Evolutionary conservation across 2,329 filamentous ascomycete species (phyloP), one percentile per base, ranked within the genome.

Genomic region (Helminthosporium solani): DNA sequence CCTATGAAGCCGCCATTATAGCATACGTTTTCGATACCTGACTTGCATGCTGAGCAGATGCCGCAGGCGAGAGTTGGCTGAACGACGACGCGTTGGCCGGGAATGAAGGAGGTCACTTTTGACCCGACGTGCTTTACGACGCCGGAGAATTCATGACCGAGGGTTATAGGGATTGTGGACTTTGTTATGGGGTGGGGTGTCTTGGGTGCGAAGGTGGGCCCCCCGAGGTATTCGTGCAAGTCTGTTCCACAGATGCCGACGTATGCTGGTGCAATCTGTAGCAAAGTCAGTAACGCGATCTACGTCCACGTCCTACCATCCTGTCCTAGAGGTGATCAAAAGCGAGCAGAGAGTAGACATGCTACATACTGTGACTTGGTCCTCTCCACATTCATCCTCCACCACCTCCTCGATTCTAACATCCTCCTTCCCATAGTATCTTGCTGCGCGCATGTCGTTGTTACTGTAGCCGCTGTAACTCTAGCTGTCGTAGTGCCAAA

Each of bases 121-220:
- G 70, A 57, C 0, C 83, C 83, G n/a, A 86, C 68, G 53, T 84
- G 80, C 9, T 76, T 73, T 25, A 87, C 71, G 2, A 76, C 75
- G 9, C 83, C 84, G 3, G 76, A 79, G 64, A 86, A 83, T 59
- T 87, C 84, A 58, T 87, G 84, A 20, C 84, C 84, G 8, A 86
- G 71, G 0, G 76, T 82, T 8, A 85, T 73, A 3, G 83, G 84
- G 28, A 81, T 73, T 1, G 70, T 73, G 46, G 80, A 79, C 25
- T 75, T 71, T 0, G 82, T 86, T 18, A 31, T n/a, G 2, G 76
- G 76, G 56, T 86, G 83, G 1, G 82, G 79, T 6, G 63, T 65
- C 6, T 60, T 59, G 2, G 80, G 79, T 1, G 76, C 74, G 64
- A 79, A 75, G 20, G 69, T 76, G 12, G 72, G 71, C 2, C 73